phyloP scores from a whole-genome alignment of 306 rosid genomes.

The Acacia acuminata region DNA sequence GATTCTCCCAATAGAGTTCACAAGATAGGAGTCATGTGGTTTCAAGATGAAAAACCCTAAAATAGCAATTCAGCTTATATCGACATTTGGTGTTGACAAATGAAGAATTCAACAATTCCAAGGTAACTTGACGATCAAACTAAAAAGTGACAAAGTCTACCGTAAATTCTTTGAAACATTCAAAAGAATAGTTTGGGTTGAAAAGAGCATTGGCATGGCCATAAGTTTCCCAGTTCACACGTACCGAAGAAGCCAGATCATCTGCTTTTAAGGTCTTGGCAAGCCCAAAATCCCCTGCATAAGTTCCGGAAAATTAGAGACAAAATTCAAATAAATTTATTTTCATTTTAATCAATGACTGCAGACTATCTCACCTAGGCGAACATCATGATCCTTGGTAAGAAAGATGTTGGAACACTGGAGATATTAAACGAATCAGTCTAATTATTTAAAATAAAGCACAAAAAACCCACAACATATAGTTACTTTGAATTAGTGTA shows the following conservation, averaged over 20 bases:
- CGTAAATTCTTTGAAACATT: background rate
- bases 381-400: constrained; percentile 94
- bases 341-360: constrained; percentile 22
- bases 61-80: constrained; percentile 1
- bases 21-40: background rate
- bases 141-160: background rate
- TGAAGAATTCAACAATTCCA: background rate
- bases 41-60: constrained; percentile 8
- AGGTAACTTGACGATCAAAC: constrained; percentile 1
- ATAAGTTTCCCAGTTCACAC: constrained; percentile 36
- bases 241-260: constrained; percentile 97
- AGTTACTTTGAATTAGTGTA: constrained; percentile 34
- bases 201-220: constrained; percentile 18
- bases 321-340: constrained; percentile 31
- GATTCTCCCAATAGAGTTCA: background rate
- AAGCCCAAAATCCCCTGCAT: constrained; percentile 92
- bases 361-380: constrained; percentile 73
- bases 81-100: constrained; percentile 16
- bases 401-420: constrained; percentile 99
- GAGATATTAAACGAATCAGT: constrained; percentile 36
- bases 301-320: constrained; percentile 33
- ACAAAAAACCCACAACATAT: background rate
- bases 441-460: background rate
- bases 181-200: background rate
- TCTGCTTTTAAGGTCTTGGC: constrained; percentile 97